Percentiles rank a stretch among this genome's conserved stretches.
Evolutionary conservation across 2,329 filamentous ascomycete species (phyloP).

Genomic region (Periconia sp.): DNA sequence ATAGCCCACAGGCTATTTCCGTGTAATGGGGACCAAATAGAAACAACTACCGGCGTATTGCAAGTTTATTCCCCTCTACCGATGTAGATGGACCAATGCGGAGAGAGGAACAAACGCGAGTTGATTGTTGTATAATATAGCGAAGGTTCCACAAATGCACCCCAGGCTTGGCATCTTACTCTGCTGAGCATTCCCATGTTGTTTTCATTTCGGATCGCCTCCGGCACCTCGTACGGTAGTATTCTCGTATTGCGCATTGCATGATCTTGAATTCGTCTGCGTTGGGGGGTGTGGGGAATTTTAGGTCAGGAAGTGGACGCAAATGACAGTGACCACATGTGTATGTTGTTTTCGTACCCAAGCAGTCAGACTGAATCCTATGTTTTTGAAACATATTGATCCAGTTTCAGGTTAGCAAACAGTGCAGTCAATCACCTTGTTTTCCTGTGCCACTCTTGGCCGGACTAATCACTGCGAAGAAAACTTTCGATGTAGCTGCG

Average conservation of each 20-base stretch:
- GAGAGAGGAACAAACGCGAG: background rate
- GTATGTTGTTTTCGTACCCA: too few relatives aligned
- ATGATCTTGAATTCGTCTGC: background rate
- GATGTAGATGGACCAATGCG: slow-evolving; percentile 5
- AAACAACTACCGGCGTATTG: slow-evolving; percentile 13
- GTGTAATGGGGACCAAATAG: slow-evolving; percentile 7
- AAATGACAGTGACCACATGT: too few relatives aligned
- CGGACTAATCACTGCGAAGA: too few relatives aligned
- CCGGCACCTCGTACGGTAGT: background rate
- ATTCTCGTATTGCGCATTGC: background rate
- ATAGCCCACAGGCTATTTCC: background rate
- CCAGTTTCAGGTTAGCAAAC: too few relatives aligned
- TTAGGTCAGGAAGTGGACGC: too few relatives aligned
- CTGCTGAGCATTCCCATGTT: background rate
- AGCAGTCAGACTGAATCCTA: too few relatives aligned
- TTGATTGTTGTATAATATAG: slow-evolving; percentile 1
- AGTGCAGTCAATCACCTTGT: too few relatives aligned
- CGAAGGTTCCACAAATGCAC: slow-evolving; percentile 1
- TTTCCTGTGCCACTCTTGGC: too few relatives aligned
- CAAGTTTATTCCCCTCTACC: slow-evolving; percentile 12
- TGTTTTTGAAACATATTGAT: too few relatives aligned
- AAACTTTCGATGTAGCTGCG: too few relatives aligned
- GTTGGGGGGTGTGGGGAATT: background rate
- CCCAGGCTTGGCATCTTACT: slow-evolving; percentile 2
- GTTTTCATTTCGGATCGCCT: background rate